Evolutionary conservation across 116 monocot species (phyloP).

Genomic region (Papilionanthe hybrid): DNA sequence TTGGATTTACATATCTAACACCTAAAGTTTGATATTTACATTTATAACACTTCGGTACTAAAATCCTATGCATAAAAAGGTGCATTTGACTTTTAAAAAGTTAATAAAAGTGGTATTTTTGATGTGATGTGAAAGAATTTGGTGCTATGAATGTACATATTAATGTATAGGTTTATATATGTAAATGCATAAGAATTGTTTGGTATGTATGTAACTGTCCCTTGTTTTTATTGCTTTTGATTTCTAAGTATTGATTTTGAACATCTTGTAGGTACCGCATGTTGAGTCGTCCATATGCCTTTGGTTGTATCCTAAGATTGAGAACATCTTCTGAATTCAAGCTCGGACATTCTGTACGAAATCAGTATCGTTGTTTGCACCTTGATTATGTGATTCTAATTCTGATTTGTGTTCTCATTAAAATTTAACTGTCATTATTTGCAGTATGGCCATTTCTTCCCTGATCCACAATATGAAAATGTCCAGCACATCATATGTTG

Average conservation of each 20-base stretch:
- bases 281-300: constrained; percentile 97
- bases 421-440: constrained; percentile 12
- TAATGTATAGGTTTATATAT: too few species aligned
- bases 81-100: too few species aligned
- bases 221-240: constrained; percentile 2
- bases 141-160: too few species aligned
- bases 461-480: constrained; percentile 97
- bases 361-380: background rate
- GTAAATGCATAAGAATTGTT: too few species aligned
- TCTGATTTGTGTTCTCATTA: constrained; percentile 7
- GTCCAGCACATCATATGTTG: constrained; percentile 99
- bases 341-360: constrained; percentile 72
- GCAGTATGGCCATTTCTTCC: constrained; percentile 99
- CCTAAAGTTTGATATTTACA: too few species aligned
- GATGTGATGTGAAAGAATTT: too few species aligned
- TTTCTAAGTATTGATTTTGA: background rate
- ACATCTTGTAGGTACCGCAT: constrained; percentile 63
- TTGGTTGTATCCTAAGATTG: constrained; percentile 83
- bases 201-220: too few species aligned
- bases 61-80: too few species aligned
- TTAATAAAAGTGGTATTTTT: too few species aligned
- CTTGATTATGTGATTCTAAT: background rate
- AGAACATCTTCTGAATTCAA: constrained; percentile 96
- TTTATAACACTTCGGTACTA: too few species aligned
- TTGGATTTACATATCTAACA: too few species aligned